These are phyloP conservation scores for Wickerhamiella shivajii DNA, from an alignment of 805 yeast genomes.

Conservation along the genomic window DNA sequence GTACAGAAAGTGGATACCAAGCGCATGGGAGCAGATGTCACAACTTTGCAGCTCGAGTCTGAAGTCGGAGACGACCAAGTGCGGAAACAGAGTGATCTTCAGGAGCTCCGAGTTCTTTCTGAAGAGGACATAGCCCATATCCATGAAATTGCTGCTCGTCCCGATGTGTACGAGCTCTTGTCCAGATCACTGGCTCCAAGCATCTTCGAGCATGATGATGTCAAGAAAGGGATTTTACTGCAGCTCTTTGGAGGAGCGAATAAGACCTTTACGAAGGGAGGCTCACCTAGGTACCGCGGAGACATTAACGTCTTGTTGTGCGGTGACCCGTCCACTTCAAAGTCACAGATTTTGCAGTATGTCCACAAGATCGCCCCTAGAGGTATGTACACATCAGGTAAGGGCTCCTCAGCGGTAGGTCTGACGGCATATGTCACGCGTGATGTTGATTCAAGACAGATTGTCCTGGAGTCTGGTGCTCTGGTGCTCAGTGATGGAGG, in stretches of 20 bases:
- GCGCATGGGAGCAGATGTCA: conserved; percentile 64
- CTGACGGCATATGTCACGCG: conserved; percentile 92
- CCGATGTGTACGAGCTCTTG: conserved; percentile 70
- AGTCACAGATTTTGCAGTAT: conserved; percentile 85
- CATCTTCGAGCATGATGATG: conserved; percentile 90
- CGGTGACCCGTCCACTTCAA: conserved; percentile 97
- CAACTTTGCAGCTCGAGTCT: conserved; percentile 33
- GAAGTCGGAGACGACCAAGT: conserved; percentile 34
- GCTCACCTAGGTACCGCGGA: conserved; percentile 72
- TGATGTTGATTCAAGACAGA: conserved; percentile 83
- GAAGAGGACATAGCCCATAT: conserved; percentile 58
- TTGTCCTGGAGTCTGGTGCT: conserved; percentile 93
- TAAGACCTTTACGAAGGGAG: conserved; percentile 77
- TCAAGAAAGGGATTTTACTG: conserved; percentile 82
- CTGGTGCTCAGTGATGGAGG: conserved; percentile 95
- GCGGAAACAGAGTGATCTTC: conserved; percentile 49
- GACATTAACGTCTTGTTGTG: conserved; percentile 83
- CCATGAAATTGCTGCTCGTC: conserved; percentile 44
- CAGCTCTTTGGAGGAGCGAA: conserved; percentile 95
- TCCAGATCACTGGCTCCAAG: conserved; percentile 95
- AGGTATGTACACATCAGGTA: conserved; percentile 96
- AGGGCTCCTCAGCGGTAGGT: conserved; percentile 98
- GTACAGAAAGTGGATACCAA: conserved; percentile 72
- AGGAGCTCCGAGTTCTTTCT: conserved; percentile 55
- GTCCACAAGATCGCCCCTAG: conserved; percentile 97